phyloP scores from a whole-genome alignment of 2,329 filamentous ascomycete genomes.

The Huntiella decipiens region DNA sequence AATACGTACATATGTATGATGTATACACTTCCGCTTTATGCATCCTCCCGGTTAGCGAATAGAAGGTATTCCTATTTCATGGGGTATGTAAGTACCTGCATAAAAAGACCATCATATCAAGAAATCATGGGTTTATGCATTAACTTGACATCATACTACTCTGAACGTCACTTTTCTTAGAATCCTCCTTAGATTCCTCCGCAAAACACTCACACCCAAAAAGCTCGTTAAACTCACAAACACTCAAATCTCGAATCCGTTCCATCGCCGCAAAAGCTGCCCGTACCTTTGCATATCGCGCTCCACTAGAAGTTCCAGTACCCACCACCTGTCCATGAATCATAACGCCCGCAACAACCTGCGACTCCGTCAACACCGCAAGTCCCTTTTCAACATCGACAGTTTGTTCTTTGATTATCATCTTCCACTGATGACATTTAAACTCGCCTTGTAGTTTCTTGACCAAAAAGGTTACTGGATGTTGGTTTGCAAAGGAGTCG shows the following conservation, averaged over 20 bases:
- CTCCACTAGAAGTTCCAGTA: slow-evolving; percentile 40
- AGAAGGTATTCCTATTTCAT: no score
- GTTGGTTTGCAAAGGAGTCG: slow-evolving; percentile 69
- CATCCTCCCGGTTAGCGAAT: no score
- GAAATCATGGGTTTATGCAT: not conserved
- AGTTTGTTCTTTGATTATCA: slow-evolving; percentile 31
- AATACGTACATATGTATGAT: no score
- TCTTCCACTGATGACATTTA: slow-evolving; percentile 40
- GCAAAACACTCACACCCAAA: slow-evolving; percentile 45
- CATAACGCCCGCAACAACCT: slow-evolving; percentile 52
- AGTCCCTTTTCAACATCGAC: slow-evolving; percentile 23
- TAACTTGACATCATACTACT: not conserved
- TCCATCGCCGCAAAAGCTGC: slow-evolving; percentile 41
- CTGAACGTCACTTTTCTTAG: not conserved
- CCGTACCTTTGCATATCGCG: slow-evolving; percentile 52
- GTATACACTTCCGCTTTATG: no score
- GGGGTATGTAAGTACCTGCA: no score
- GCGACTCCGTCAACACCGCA: slow-evolving; percentile 23
- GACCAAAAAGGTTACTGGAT: slow-evolving; percentile 59
- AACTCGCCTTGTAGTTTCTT: slow-evolving; percentile 45
- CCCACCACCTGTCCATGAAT: slow-evolving; percentile 55
- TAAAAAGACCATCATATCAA: no score
- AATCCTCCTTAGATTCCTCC: slow-evolving; percentile 10
- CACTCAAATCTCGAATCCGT: slow-evolving; percentile 24
- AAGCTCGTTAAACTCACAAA: slow-evolving; percentile 37